Evolutionary conservation across 805 yeast genomes (phyloP).

Genomic region (Nakazawaea peltata): DNA sequence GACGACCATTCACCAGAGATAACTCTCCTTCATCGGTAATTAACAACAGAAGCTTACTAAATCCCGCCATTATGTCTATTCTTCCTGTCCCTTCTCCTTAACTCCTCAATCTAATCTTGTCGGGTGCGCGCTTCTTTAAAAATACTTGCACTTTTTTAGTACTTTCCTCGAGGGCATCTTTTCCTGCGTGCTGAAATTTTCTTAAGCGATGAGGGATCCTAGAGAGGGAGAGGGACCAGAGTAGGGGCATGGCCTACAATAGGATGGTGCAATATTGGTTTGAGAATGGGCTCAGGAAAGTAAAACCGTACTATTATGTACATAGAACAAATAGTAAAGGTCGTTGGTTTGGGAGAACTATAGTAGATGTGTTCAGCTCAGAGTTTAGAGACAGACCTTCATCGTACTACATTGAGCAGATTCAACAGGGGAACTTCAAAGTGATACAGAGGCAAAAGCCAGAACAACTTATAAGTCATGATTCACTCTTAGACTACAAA

Average conservation of each 20-base stretch:
- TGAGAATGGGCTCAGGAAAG: conserved; percentile 27
- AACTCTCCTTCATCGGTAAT: not conserved
- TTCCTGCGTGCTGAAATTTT: too few species aligned
- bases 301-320: conserved; percentile 31
- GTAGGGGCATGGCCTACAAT: too few species aligned
- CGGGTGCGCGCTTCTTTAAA: too few species aligned
- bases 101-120: too few species aligned
- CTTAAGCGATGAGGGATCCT: too few species aligned
- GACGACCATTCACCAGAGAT: not conserved
- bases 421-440: conserved; percentile 9
- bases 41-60: not conserved
- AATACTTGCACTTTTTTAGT: not conserved
- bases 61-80: too few species aligned
- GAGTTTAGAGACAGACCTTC: conserved; percentile 28
- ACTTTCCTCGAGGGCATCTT: not conserved
- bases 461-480: conserved; percentile 9
- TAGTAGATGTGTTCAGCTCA: conserved; percentile 27
- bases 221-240: too few species aligned
- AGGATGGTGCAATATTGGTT: conserved; percentile 13
- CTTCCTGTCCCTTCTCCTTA: too few species aligned
- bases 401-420: conserved; percentile 16
- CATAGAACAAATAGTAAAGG: conserved; percentile 32
- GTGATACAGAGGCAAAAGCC: conserved; percentile 1
- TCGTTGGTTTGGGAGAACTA: conserved; percentile 31
- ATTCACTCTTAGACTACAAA: conserved; percentile 9